A percentile compares a stretch with the other conserved stretches of the same genome.
Evolutionary conservation across 768 basidiomycete species (phyloP).

Genomic region (Hemileccinum rubropunctum): DNA sequence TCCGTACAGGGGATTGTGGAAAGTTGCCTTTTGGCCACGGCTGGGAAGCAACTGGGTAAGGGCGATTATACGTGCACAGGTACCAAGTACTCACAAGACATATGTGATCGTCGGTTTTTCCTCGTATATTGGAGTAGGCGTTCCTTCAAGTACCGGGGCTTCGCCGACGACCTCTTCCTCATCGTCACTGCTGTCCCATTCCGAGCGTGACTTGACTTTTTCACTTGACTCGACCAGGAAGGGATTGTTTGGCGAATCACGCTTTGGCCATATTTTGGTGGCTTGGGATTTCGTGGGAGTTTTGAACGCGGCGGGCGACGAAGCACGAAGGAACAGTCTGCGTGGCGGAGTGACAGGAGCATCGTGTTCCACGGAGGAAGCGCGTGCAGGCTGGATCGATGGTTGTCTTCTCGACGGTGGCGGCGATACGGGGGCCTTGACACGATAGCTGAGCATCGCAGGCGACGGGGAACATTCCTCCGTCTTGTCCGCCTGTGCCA

Average conservation of each 20-base stretch:
- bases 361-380: constrained; percentile 23
- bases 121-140: constrained; percentile 37
- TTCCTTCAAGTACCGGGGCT: constrained; percentile 33
- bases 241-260: constrained; percentile 71
- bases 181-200: constrained; percentile 36
- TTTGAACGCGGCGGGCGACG: constrained; percentile 28
- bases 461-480: constrained; percentile 33
- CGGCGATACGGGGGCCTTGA: constrained; percentile 55
- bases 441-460: constrained; percentile 32
- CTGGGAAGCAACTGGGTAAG: constrained; percentile 34
- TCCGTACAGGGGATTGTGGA: constrained; percentile 63
- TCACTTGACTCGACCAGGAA: constrained; percentile 48
- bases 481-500: constrained; percentile 6
- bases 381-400: constrained; percentile 25
- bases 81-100: constrained; percentile 58
- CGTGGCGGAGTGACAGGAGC: constrained; percentile 26
- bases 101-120: constrained; percentile 67
- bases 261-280: constrained; percentile 35
- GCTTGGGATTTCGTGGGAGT: constrained; percentile 41
- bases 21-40: constrained; percentile 62
- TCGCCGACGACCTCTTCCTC: constrained; percentile 33
- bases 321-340: constrained; percentile 20
- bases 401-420: constrained; percentile 60
- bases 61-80: not conserved
- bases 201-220: constrained; percentile 17